Conservation (phyloP, 768 basidiomycete genomes). For the Rhizopogon vesiculosus region DNA sequence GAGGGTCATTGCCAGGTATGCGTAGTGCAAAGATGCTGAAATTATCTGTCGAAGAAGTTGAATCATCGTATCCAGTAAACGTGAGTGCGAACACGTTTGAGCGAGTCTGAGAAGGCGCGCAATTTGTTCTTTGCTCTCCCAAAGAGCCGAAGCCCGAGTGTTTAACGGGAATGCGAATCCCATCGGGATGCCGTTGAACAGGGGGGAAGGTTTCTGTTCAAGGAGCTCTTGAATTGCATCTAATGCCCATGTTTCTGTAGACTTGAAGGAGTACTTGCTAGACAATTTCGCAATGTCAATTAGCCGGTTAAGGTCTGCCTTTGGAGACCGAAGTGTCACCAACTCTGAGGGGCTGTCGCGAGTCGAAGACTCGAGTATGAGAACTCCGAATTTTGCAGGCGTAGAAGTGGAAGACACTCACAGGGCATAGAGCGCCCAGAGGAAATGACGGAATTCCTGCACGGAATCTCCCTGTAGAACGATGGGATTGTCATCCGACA, state of each 20-base stretch:
- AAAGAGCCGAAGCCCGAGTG: constrained; percentile 30
- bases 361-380: constrained; percentile 1
- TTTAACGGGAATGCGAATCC: constrained; percentile 18
- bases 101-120: constrained; percentile 63
- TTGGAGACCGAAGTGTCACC: constrained; percentile 38
- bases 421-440: constrained; percentile 77
- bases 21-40: constrained; percentile 57
- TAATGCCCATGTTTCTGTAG: constrained; percentile 69
- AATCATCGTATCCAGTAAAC: constrained; percentile 57
- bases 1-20: constrained; percentile 68
- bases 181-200: constrained; percentile 38
- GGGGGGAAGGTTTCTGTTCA: constrained; percentile 50
- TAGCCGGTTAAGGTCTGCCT: constrained; percentile 48
- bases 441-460: constrained; percentile 65
- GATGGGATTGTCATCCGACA: constrained; percentile 62
- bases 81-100: constrained; percentile 60
- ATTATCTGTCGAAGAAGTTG: constrained; percentile 55
- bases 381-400: neutral
- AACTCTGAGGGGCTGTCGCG: constrained; percentile 57
- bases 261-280: constrained; percentile 73
- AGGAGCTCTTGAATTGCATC: constrained; percentile 70
- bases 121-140: constrained; percentile 42
- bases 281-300: constrained; percentile 62
- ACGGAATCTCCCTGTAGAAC: constrained; percentile 57
- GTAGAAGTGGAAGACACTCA: constrained; percentile 28